Conservation (phyloP, 2,329 filamentous ascomycete genomes). For the Fusarium buxicola region DNA sequence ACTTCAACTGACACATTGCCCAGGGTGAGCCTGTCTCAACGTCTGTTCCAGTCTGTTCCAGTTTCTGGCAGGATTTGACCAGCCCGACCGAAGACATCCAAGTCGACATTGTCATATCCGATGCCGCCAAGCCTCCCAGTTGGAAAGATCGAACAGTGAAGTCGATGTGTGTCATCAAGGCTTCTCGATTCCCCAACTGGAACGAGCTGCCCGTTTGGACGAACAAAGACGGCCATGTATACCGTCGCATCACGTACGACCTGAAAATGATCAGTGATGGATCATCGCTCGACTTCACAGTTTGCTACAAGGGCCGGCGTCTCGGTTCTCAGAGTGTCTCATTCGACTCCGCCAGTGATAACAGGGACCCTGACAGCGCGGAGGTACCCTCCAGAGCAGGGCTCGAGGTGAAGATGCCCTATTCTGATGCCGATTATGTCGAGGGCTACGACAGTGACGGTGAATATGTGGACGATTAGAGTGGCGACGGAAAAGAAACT, state of each 20-base stretch:
- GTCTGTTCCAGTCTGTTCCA: neutral
- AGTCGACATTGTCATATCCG: conserved; percentile 24
- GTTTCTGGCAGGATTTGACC: conserved; percentile 26
- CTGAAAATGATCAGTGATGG: conserved; percentile 44
- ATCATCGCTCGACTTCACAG: conserved; percentile 40
- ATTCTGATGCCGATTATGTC: neutral
- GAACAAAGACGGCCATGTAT: conserved; percentile 26
- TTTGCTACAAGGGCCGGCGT: conserved; percentile 33
- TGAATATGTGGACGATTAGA: neutral
- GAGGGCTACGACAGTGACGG: neutral
- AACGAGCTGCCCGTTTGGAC: conserved; percentile 23
- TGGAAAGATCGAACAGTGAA: conserved; percentile 20
- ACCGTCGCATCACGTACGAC: conserved; percentile 31
- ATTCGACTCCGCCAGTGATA: conserved; percentile 29
- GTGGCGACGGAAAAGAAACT: neutral
- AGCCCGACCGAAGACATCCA: conserved; percentile 3
- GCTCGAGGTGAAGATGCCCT: neutral
- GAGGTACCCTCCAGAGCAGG: neutral
- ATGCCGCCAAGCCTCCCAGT: conserved; percentile 14
- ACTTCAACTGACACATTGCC: neutral
- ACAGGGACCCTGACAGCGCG: neutral
- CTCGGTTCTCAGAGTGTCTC: conserved; percentile 39
- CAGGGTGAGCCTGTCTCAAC: conserved; percentile 34
- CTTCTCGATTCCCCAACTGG: conserved; percentile 26
- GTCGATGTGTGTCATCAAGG: conserved; percentile 33